Evolutionary conservation across 306 rosid species (phyloP), one percentile per base, ranked within the genome.

Genomic region (Fragaria ananassa): DNA sequence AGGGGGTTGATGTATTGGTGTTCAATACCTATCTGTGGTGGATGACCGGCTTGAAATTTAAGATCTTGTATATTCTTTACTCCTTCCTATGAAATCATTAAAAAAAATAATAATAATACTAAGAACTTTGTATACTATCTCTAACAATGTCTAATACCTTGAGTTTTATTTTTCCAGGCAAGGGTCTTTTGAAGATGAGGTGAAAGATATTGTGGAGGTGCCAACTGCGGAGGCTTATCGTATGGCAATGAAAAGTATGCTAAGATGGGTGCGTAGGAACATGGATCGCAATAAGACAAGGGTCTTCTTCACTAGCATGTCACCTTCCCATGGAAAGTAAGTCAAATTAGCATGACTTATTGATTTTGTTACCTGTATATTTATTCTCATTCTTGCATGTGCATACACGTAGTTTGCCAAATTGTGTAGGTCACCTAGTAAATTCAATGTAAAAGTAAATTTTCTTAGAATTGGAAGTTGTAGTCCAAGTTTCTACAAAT

Each of bases 281-380:
- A 89, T 92, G 97, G 84, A 96, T 87, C 93, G 93, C 11, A 87
- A 88, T 77, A 92, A 83, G 78, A 87, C 98, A 4, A 89, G 98
- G 75, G 98, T 96, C 78, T 91, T 96, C 85, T 96, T 96, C 93
- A 86, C 99, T n/a, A 89, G 98, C 96, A 96, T 96, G 99, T 92
- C 99, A 44, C 99, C 99, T 75, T 79, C 98, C 76, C 99, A 96
- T 84, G 87, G 73, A 81, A 88, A 91, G 99, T 96, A 29, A 2
- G 31, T 29, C 31, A 29, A 29, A 29, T 29, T 29, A 29, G 31
- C 3, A 29, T 29, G 31, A 29, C 31, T 29, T 29, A 29, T 29
- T 29, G 31, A 29, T 29, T 29, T 29, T 29, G 31, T 29, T 29
- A 29, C 31, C 31, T 29, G 31, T 29, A 29, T 29, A 29, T 29